Evolutionary conservation across 2,329 filamentous ascomycete species (phyloP).

Genomic region (Cryphonectria nitschkei): DNA sequence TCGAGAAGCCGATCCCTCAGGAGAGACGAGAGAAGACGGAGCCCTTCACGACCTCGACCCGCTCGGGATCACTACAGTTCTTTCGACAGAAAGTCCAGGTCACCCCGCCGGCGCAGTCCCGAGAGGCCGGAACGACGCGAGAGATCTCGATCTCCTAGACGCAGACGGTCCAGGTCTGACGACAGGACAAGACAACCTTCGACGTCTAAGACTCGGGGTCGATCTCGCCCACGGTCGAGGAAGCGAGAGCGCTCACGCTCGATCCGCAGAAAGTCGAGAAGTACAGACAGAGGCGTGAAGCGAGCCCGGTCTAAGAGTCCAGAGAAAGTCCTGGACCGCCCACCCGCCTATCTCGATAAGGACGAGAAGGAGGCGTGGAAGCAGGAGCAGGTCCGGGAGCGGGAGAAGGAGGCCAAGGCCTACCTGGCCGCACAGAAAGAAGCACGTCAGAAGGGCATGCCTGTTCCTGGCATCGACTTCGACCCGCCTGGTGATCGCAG

Average conservation of each 20-base stretch:
- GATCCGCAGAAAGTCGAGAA: conserved; percentile 29
- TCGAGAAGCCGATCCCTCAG: conserved; percentile 35
- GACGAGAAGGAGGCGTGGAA: conserved; percentile 62
- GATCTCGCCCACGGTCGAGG: conserved; percentile 22
- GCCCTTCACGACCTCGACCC: conserved; percentile 32
- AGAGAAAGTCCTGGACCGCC: conserved; percentile 33
- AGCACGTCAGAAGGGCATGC: conserved; percentile 61
- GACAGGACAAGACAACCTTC: conserved; percentile 20
- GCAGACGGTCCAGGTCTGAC: conserved; percentile 24
- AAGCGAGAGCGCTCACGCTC: conserved; percentile 28
- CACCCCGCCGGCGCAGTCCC: conserved; percentile 26
- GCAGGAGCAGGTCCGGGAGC: conserved; percentile 63
- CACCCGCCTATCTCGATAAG: conserved; percentile 46
- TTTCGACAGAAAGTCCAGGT: conserved; percentile 28
- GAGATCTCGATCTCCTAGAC: conserved; percentile 20
- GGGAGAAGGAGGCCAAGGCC: conserved; percentile 66
- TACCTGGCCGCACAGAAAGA: conserved; percentile 66
- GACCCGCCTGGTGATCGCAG: conserved; percentile 47
- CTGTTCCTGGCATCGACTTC: conserved; percentile 61
- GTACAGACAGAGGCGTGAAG: conserved; percentile 42
- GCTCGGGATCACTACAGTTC: conserved; percentile 31
- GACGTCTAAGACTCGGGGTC: conserved; percentile 21
- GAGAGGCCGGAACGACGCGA: conserved; percentile 24
- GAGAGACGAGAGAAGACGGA: conserved; percentile 35
- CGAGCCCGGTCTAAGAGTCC: conserved; percentile 49